These are phyloP conservation scores for Grigorovia humatica DNA, from an alignment of 805 yeast genomes.

Conservation along the genomic window DNA sequence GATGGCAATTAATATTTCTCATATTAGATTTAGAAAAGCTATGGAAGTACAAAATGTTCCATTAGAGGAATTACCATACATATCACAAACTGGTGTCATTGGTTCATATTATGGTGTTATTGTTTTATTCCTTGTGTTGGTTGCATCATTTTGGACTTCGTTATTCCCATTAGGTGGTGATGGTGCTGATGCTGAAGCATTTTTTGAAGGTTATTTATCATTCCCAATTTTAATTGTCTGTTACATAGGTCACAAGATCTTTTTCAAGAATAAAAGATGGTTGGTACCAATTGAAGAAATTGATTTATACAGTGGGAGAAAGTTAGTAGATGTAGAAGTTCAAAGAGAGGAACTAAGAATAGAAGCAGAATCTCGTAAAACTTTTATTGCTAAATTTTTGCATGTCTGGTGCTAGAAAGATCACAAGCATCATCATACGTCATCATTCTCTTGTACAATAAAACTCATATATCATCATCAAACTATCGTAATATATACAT, in stretches of 20 bases:
- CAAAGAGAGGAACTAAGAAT: conserved; percentile 40
- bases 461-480: not conserved
- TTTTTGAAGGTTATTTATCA: conserved; percentile 59
- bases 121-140: conserved; percentile 45
- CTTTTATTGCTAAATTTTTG: conserved; percentile 34
- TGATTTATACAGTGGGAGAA: conserved; percentile 51
- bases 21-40: conserved; percentile 46
- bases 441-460: not conserved
- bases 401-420: conserved; percentile 35
- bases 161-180: conserved; percentile 53
- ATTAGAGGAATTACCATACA: conserved; percentile 51
- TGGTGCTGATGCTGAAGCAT: conserved; percentile 40
- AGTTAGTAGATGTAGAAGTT: conserved; percentile 40
- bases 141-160: conserved; percentile 73
- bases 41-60: conserved; percentile 45
- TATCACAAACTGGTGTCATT: conserved; percentile 49
- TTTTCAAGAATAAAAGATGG: conserved; percentile 30
- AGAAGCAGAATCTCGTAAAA: conserved; percentile 29
- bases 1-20: conserved; percentile 42
- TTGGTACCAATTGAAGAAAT: conserved; percentile 37
- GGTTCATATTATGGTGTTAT: conserved; percentile 53
- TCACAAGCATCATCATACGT: not conserved
- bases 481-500: no score
- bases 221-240: conserved; percentile 53
- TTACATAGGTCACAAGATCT: conserved; percentile 49